Evolutionary conservation across 2,329 filamentous ascomycete genomes (phyloP).

Genomic region (Diaporthe capsici): DNA sequence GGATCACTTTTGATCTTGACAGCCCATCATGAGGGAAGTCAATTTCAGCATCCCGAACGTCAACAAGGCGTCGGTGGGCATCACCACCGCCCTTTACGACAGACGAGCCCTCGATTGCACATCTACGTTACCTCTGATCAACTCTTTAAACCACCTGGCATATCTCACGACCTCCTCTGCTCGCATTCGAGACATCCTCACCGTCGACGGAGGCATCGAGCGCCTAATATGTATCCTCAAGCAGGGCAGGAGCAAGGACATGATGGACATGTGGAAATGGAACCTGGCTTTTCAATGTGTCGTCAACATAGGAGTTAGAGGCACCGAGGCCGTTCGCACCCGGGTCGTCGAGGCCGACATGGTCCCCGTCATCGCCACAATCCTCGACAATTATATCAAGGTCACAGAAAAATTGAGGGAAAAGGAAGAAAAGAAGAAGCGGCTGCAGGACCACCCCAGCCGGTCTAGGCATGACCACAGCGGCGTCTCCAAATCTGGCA

Average conservation of each 20-base stretch:
- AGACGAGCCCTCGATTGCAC: slow-evolving; percentile 98
- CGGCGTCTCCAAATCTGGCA: slow-evolving; percentile 63
- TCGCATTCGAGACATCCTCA: slow-evolving; percentile 96
- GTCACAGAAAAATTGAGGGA: slow-evolving; percentile 93
- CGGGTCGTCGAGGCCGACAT: slow-evolving; percentile 98
- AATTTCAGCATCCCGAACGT: slow-evolving; percentile 98
- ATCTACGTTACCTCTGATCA: slow-evolving; percentile 96
- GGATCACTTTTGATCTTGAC: slow-evolving; percentile 40
- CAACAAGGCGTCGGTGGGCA: slow-evolving; percentile 94
- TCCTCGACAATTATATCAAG: slow-evolving; percentile 98
- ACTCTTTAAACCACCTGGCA: slow-evolving; percentile 98
- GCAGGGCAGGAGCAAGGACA: slow-evolving; percentile 94
- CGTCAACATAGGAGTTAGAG: slow-evolving; percentile 97
- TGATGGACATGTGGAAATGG: slow-evolving; percentile 99
- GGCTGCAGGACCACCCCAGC: slow-evolving; percentile 66
- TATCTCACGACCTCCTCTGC: slow-evolving; percentile 98
- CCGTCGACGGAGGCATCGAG: slow-evolving; percentile 98
- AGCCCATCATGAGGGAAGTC: slow-evolving; percentile 92
- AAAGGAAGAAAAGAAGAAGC: slow-evolving; percentile 83
- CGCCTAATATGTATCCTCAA: slow-evolving; percentile 97
- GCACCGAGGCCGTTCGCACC: slow-evolving; percentile 93
- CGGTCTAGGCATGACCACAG: slow-evolving; percentile 67
- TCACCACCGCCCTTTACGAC: slow-evolving; percentile 98
- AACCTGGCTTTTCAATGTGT: slow-evolving; percentile 99
- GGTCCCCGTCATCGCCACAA: slow-evolving; percentile 98